Base-by-base conservation (phyloP, 1,284 basidiomycete genomes). In the Gomphus bonarii region DNA sequence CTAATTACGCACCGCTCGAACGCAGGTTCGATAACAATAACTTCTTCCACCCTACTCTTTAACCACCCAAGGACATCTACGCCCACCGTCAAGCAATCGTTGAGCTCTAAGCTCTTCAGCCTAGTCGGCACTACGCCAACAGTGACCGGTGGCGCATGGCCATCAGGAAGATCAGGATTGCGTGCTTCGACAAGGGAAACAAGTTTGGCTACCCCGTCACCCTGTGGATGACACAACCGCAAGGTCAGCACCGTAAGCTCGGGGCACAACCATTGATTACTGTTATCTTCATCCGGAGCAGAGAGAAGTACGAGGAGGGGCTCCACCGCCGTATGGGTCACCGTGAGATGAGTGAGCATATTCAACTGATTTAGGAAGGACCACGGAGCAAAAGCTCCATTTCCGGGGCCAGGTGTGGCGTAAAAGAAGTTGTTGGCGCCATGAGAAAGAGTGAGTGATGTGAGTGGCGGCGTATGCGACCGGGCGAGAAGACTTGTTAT, bases 51-150 rank as follows among this genome's bases (percentile, higher is more conserved):
- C 58, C 83, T 69, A 55, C 68, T 73, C 66, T 75, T 75, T 63
- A 87, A 62, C 84, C 83, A 87, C 61, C 72, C 69, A 59, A 84
- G 68, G 50, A 87, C 81, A 64, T 86, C 84, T 65, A 76, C 73
- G 1, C 82, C 83, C 25, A 85, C 66, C 58, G 72, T 72, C 42
- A 77, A 71, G 66, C 83, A 85, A 57, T 86, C 82, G 60, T 80
- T 71, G 70, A 87, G 60, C 67, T 87, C 84, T 31, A 87, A 64
- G 53, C 72, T 69, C 62, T 71, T 73, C 60, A 88, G 66, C 63
- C 75, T 73, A 56, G 70, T 69, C 1, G 79, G 78, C 10, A 76
- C 73, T 18, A 57, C 65, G 11, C 50, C 61, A 38, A 59, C 63
- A 3, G 62, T 58, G 12, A 62, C 59, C 30, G 59, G 33, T 51